phyloP scores from a whole-genome alignment of 306 rosid species.

The Pueraria montana region DNA sequence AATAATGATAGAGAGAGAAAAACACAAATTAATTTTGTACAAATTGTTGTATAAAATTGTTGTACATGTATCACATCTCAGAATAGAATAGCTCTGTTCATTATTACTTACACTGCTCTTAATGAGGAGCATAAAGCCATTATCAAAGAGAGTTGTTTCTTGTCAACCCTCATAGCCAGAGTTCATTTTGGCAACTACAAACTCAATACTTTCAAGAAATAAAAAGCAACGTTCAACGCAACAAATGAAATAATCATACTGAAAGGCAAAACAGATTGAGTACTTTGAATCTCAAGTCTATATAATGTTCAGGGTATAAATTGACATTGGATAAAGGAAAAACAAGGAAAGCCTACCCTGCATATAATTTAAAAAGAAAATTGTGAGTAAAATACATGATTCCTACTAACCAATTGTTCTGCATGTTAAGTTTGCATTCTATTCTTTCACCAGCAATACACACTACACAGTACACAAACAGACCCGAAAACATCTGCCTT shows the following conservation, averaged over 20 bases:
- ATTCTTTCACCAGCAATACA: not conserved
- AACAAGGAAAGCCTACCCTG: conserved; percentile 34
- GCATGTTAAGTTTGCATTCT: not conserved
- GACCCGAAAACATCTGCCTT: not conserved
- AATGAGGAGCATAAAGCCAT: not conserved
- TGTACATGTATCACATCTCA: no score
- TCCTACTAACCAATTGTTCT: conserved; percentile 9
- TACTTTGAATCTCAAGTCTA: conserved; percentile 5
- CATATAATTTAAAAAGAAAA: not conserved
- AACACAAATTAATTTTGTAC: no score
- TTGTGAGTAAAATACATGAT: conserved; percentile 25
- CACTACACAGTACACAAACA: conserved; percentile 24
- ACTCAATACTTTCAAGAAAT: not conserved
- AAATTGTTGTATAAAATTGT: no score
- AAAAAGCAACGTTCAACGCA: not conserved
- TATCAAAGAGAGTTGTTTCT: not conserved
- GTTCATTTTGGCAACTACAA: conserved; percentile 8
- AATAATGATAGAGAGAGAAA: no score
- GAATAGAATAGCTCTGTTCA: not conserved
- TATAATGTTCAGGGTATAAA: conserved; percentile 29
- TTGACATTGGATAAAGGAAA: conserved; percentile 3
- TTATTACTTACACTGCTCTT: not conserved
- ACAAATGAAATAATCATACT: conserved; percentile 7
- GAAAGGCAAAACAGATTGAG: conserved; percentile 6
- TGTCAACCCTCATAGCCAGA: not conserved